Base-by-base conservation (phyloP, 2,329 filamentous ascomycete species). In the Exophiala aquamarina region DNA sequence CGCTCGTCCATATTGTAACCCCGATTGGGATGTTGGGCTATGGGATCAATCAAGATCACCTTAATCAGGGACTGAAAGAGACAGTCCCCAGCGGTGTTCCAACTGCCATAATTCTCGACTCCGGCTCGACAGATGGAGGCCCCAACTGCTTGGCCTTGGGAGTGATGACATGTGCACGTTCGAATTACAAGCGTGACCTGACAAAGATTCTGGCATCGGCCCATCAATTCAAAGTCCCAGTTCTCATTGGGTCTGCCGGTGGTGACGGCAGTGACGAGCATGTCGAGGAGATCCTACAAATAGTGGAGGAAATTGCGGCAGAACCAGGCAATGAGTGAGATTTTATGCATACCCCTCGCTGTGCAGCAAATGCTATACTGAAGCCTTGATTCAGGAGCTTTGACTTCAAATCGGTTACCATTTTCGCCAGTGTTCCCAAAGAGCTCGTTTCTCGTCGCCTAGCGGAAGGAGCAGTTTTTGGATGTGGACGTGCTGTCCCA, bases 211-310 rank as follows among this genome's bases (percentile, higher is more conserved):
- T 52, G 4, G 49, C 41, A 3, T 73, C 66, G 57, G 70, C 68
- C 0, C 64, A 60, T 18, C 66, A 68, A 0, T 61, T 67, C 5
- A 59, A 60, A 1, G 58, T 70, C 0, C 77, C 77, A 39, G 47
- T 61, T 0, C 61, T 53, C 15, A 42, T 53, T 15, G n/a, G 64
- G 3, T 74, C 71, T 1, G 71, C 67, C 1, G 75, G 74, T 0
- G 74, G 75, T 0, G 71, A 73, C 50, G 75, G 75, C 0, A 67
- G 63, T 2, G 65, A 73, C 28, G 63, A 63, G 0, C 71, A 76
- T 36, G 52, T 60, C 7, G 44, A 58, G 5, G 58, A 64, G 35
- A 51, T 61, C 26, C 17, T 13, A 13, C 19, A 40, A 40, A 40
- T 26, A 26, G 23, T 26, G 23, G 11, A 26, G 11, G 31, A 59